Evolutionary conservation across 2,329 filamentous ascomycete genomes (phyloP).

Genomic region (Colletotrichum sojae): DNA sequence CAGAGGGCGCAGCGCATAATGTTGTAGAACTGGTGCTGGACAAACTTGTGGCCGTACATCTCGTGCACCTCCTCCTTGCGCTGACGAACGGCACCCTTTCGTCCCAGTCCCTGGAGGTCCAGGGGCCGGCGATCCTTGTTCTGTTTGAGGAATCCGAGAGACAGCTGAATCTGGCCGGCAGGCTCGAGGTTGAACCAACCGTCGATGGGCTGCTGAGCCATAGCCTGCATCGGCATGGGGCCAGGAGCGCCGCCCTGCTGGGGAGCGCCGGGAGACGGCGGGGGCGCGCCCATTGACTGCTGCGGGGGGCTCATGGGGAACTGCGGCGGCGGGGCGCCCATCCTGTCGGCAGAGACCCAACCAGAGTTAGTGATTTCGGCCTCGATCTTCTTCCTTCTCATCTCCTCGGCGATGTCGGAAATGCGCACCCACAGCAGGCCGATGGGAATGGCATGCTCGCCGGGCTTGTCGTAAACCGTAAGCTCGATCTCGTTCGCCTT

Average conservation of each 20-base stretch:
- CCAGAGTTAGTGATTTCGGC: constrained; percentile 94
- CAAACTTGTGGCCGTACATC: constrained; percentile 99
- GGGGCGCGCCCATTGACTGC: constrained; percentile 61
- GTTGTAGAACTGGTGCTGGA: constrained; percentile 99
- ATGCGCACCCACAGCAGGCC: constrained; percentile 97
- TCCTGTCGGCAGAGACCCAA: constrained; percentile 97
- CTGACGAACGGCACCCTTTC: constrained; percentile 96
- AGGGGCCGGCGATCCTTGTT: constrained; percentile 85
- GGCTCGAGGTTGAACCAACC: constrained; percentile 98
- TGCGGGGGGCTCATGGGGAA: constrained; percentile 69
- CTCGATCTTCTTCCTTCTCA: constrained; percentile 97
- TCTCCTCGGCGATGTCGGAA: constrained; percentile 97
- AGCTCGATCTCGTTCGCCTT: constrained; percentile 99
- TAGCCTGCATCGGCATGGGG: constrained; percentile 58
- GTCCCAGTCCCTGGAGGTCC: constrained; percentile 90
- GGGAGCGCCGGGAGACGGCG: constrained; percentile 56
- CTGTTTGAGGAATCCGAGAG: constrained; percentile 93
- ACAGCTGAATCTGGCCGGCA: constrained; percentile 90
- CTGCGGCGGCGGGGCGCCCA: constrained; percentile 76
- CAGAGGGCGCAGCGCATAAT: constrained; percentile 99
- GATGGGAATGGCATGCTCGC: constrained; percentile 91
- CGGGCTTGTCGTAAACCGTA: constrained; percentile 96
- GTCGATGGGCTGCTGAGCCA: constrained; percentile 78
- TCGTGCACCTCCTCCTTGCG: constrained; percentile 98
- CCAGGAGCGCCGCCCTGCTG: constrained; percentile 50